Base-by-base conservation (phyloP, 2,329 filamentous ascomycete species). In the Colletotrichum costaricense region DNA sequence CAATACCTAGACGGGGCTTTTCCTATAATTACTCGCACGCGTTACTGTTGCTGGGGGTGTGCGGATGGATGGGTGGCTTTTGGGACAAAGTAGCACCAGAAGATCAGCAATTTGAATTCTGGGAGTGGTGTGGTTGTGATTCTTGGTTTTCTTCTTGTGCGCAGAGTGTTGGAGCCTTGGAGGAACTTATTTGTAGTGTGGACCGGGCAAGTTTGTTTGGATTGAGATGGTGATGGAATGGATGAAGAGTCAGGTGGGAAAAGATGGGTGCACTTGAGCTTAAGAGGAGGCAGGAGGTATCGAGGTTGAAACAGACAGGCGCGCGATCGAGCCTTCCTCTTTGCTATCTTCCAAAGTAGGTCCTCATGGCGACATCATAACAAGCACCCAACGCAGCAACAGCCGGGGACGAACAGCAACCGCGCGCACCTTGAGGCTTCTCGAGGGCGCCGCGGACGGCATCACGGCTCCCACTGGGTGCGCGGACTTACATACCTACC, bases 1-100 rank as follows among this genome's bases (percentile, higher is more conserved):
- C 69, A 64, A 66, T 63, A 67, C 62, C 54, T 57, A 28, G 33
- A 72, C 42, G 66, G 54, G 68, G 49, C 58, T 67, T 69, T 69
- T 69, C 64, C 58, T 63, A 58, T 57, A 56, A 59, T 72, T 69
- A 38, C 69, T 63, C 38, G 57, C 52, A 55, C 24, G 33, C 33
- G 59, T 56, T 38, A 52, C 35, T 57, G 33, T 56, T 38, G 59
- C 35, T 49, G 49, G 58, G 58, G 49, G 66, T 38, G 30, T 52
- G 22, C 22, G 46, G 49, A 30, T 30, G 46, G 49, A 30, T 38
- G 28, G 46, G 24, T 35, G 28, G 42, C n/a, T 62, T 49, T 33
- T 63, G 30, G 38, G 9, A 35, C 19, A 26, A 35, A 38, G 63
- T 30, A 60, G 42, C 30, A 55, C 54, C 54, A 66, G 24, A 30